A percentile compares a stretch with the other conserved stretches of the same genome.
phyloP scores from a whole-genome alignment of 306 rosid species.

The Pachyrhizus erosus region DNA sequence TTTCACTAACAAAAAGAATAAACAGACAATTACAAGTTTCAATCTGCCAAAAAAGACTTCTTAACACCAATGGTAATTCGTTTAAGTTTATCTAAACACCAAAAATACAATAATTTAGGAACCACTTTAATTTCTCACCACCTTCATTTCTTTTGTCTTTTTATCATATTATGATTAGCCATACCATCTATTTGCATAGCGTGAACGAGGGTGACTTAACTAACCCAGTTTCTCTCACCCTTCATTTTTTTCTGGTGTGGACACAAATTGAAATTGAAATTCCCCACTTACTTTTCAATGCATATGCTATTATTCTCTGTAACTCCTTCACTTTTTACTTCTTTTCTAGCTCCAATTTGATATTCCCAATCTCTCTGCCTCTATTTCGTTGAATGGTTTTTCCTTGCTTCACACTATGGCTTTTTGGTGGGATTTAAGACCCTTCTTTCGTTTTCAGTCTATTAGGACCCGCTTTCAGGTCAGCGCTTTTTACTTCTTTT shows the following conservation, averaged over 20 bases:
- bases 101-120: background rate
- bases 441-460: conserved; percentile 51
- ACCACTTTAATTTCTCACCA: background rate
- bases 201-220: background rate
- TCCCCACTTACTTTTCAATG: background rate
- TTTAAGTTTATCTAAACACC: background rate
- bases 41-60: background rate
- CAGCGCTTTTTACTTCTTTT: conserved; percentile 31
- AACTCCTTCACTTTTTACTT: background rate
- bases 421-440: conserved; percentile 67
- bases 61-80: background rate
- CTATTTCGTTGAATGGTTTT: conserved; percentile 16
- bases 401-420: conserved; percentile 51
- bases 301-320: background rate
- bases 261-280: conserved; percentile 11
- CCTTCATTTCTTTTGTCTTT: conserved; percentile 8
- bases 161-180: background rate
- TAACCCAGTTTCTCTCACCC: background rate
- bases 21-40: background rate
- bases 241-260: background rate
- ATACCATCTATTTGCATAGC: background rate
- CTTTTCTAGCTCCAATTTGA: background rate
- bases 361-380: background rate
- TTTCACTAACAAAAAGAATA: background rate
- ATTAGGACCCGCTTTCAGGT: conserved; percentile 60